A percentile compares a stretch with the other conserved stretches of the same genome.
Evolutionary conservation across 108 stramenopile species (phyloP).

Genomic region (Discostella pseudostelligera): DNA sequence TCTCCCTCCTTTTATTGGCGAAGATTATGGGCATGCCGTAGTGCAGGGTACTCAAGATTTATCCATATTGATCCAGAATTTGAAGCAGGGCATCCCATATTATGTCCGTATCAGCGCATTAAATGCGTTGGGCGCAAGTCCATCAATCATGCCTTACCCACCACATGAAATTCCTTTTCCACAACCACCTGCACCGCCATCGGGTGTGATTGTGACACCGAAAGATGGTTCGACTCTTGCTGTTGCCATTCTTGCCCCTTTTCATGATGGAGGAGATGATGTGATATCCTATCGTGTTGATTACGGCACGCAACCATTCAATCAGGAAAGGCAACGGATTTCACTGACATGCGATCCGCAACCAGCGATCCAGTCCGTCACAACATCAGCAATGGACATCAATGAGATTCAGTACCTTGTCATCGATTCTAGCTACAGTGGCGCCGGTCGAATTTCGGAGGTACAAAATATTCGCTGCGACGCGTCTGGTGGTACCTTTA

Average conservation of each 20-base stretch:
- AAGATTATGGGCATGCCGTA: conserved; percentile 59
- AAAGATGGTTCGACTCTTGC: conserved; percentile 56
- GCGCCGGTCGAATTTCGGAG: conserved; percentile 40
- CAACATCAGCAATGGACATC: conserved; percentile 43
- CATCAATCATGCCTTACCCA: conserved; percentile 51
- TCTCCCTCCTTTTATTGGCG: conserved; percentile 48
- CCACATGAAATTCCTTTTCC: conserved; percentile 66
- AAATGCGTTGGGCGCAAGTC: conserved; percentile 66
- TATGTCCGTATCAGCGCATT: conserved; percentile 70
- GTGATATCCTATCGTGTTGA: conserved; percentile 70
- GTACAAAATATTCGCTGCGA: conserved; percentile 58
- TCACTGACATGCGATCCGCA: conserved; percentile 41
- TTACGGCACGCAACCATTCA: conserved; percentile 62
- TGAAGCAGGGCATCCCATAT: conserved; percentile 72
- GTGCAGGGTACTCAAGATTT: conserved; percentile 25
- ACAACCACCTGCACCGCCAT: conserved; percentile 59
- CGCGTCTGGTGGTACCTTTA: conserved; percentile 76
- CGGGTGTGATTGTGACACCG: conserved; percentile 44
- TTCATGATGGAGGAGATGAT: conserved; percentile 55
- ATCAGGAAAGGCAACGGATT: conserved; percentile 54
- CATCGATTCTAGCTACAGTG: conserved; percentile 43
- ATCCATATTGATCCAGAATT: conserved; percentile 28
- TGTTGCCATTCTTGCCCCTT: conserved; percentile 56
- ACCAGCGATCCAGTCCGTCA: conserved; percentile 49
- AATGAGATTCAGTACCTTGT: conserved; percentile 69